Evolutionary conservation across 2,329 filamentous ascomycete genomes (phyloP), one percentile per base, ranked within the genome.

Genomic region (Aspergillus brunneoviolaceus): DNA sequence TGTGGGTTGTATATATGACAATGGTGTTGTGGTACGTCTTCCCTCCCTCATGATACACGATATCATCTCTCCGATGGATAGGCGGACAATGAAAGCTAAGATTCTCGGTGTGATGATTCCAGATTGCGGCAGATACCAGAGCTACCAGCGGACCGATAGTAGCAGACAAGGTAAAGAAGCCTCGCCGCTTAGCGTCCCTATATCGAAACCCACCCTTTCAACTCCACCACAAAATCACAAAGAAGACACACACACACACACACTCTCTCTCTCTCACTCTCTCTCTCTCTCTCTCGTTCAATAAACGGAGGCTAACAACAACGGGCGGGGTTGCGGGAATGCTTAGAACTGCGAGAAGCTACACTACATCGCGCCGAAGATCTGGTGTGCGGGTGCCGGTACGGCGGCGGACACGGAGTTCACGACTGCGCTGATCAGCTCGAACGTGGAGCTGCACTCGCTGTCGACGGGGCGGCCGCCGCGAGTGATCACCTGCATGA

Each of bases 381-480:
- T 99, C 80, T 99, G 95, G 95, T 99, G 95, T 80, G 95, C 95
- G 10, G 95, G 95, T 70, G 96, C 95, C 69, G 95, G 96, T 78
- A 99, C 95, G 55, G 95, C 95, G 63, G 95, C 95, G 72, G 95
- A 99, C 79, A 98, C 94, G 67, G 95, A 99, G 82, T 99, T 99
- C 84, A 99, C 95, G 70, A 99, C 95, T 61, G 90, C 94, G 75
- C 88, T 99, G 79, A 96, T 98, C 83, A 97, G 93, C 73, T 99
- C 95, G 67, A 95, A 98, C 82, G 89, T 99, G 76, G 95, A 99
- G 83, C 88, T 99, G 63, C 95, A 99, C 83, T 87, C 94, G 58
- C 89, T 99, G 71, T 97, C 92, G 59, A 98, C 95, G 31, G 94
- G 94, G 78, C 94, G 95, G 77, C 92, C 95, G 79, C 94, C 95